Base-by-base conservation (phyloP, 345 rosid species). In the Linum tenue region DNA sequence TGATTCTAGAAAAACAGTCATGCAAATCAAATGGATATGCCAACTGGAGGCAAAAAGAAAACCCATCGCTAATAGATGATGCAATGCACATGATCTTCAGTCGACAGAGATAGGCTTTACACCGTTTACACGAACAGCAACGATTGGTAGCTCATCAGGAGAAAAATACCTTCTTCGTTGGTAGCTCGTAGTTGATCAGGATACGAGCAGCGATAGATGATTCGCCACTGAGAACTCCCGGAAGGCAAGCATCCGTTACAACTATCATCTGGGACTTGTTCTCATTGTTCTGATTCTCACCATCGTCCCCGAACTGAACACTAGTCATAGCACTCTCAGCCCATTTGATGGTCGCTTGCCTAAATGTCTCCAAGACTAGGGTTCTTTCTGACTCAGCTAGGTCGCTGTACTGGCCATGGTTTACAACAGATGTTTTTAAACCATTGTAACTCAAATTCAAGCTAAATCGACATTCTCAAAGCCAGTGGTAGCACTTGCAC, bases 231-330 rank as follows among this genome's bases (percentile, higher is more conserved):
- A 87, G 68, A 73, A 82, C 63, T 37, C 86, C 69, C 0, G 91
- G 95, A 74, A 89, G 95, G 76, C 96, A 92, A 64, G 85, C 82
- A 76, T 89, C 97, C 0, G 96, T 89, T 10, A 83, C 86, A 35
- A 92, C 88, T 37, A 87, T 77, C 79, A 89, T 66, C 73, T 73
- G 79, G 37, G 97, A 87, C 72, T 82, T 84, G 39, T 66, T 76
- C 55, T 80, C 86, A 35, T 76, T 81, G 62, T 78, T 69, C 55
- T 63, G 79, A 2, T 39, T 64, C 64, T 73, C 86, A 69, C 69
- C 55, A 43, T 71, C 79, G 16, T 78, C 82, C 50, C 69, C 80
- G 41, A 55, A 73, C 68, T 79, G 81, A 37, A 64, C 77, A 7
- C 37, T 44, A 2, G 44, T 41, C 44, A 14, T 51, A 38, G 66